Evolutionary conservation across 495 filamentous ascomycete species (phyloP), one percentile per base, ranked within the genome.

Genomic region (Trichoderma gamsii): DNA sequence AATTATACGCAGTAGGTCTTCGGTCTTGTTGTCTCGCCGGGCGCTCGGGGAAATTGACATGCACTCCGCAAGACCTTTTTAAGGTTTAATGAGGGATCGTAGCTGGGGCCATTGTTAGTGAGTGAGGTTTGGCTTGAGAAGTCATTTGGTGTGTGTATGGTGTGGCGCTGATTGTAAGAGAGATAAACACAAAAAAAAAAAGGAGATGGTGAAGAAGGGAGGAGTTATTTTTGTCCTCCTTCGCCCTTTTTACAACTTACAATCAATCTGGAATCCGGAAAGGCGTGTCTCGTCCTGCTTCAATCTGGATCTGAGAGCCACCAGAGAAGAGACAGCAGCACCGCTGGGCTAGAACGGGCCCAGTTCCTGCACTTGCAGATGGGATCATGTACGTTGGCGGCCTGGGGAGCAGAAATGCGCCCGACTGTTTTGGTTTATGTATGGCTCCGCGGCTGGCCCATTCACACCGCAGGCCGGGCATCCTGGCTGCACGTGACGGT

Each of bases 341-440:
- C 35, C 35, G 35, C 35, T 38, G 35, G 35, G 44, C 44, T 49
- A n/a, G 44, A 49, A n/a, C 13, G 13, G 44, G 44, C 13, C 44
- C 44, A 16, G 15, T n/a, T n/a, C 13, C 44, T n/a, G 44, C 13
- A 49, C n/a, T 7, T 18, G 44, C n/a, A 49, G 44, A 49, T 49
- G 18, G 13, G 15, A n/a, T 49, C 15, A n/a, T 16, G 44, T 15
- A 49, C 13, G 15, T 49, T 49, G 44, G 44, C 44, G 13, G 44
- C 44, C 44, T 49, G 44, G 44, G 44, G 44, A 49, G n/a, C 44
- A 49, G n/a, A 49, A 49, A 16, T 49, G 44, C 44, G 44, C 44
- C 44, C 15, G 44, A 16, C n/a, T 49, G 44, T 49, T 49, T 49
- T 49, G 44, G 7, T 49, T 49, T 49, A 49, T 49, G 44, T 49